Evolutionary conservation across 2,329 filamentous ascomycete species (phyloP), one percentile per base, ranked within the genome.

Genomic region (Arthrobotrys entomopaga): DNA sequence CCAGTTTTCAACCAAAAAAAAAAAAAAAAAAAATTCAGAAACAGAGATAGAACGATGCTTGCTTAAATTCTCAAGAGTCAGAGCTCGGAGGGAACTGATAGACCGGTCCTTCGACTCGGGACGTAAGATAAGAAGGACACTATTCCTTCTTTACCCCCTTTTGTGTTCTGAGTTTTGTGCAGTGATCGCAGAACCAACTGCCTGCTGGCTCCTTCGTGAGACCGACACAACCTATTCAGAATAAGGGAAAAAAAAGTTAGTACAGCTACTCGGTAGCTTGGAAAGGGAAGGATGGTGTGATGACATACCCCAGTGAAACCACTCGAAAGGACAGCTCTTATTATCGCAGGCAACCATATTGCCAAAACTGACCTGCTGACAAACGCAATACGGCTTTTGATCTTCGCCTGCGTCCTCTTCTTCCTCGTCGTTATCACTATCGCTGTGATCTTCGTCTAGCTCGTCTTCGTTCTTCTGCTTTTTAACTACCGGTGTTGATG

Each of bases 331-430:
- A 82, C 91, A 95, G 77, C 89, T 86, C 73, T 90, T 88, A 81
- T 95, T 94, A 83, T 95, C 91, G 83, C 91, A 95, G 34, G 91
- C 91, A 76, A 95, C 91, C 91, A 95, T 95, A 80, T 94, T 90
- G 75, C 91, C 91, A 79, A 91, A 93, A 81, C 90, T 93, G 77
- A 93, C 90, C 78, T 90, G 90, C 81, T 93, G 90, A 81, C 91
- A 95, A 34, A 90, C 85, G 82, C 91, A 95, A 82, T 95, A 95
- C 81, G 92, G 84, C 69, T 83, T 91, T 79, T 90, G 89, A 81
- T 93, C 90, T 76, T 90, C 89, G 63, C 88, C 88, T 49, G 90
- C 90, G 67, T 92, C 90, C 58, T 92, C 90, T 34, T 90, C 88
- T 78, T 87, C 88, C 77, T 89, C 85, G 61, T 73, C 69, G 49